Percentiles rank a stretch among this genome's conserved stretches.
Evolutionary conservation across 164 flowering plant genomes (phyloP).

Genomic region (Stephania yunnanensis): DNA sequence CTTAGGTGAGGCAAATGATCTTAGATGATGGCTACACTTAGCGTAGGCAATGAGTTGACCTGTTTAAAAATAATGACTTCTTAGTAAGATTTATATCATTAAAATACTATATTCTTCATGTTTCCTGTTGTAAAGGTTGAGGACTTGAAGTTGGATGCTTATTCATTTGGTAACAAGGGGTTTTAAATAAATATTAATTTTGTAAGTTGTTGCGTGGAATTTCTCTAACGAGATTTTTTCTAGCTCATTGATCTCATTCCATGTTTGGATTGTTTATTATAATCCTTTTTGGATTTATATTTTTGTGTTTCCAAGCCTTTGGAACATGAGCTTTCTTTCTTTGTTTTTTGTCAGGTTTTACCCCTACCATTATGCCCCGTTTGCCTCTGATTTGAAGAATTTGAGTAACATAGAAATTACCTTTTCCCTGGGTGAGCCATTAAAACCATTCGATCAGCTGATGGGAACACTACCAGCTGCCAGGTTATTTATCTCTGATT

Average conservation of each 20-base stretch:
- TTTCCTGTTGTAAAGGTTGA: neutral
- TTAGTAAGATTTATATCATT: neutral
- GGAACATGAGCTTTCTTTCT: constrained; percentile 4
- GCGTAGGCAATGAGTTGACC: too few species aligned
- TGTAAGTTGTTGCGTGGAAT: neutral
- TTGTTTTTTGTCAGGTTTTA: constrained; percentile 62
- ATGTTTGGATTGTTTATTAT: neutral
- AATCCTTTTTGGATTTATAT: neutral
- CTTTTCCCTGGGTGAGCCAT: constrained; percentile 85
- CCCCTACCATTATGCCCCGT: constrained; percentile 98
- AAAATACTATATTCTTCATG: neutral
- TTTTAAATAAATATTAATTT: neutral
- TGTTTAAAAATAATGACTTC: too few species aligned
- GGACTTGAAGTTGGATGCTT: neutral
- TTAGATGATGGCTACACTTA: too few species aligned
- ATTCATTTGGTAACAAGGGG: neutral
- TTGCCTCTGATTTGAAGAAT: constrained; percentile 95
- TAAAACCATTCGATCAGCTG: constrained; percentile 96
- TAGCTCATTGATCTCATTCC: neutral
- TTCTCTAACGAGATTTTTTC: neutral
- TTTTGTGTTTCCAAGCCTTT: neutral
- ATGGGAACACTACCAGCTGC: constrained; percentile 96
- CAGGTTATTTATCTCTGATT: constrained; percentile 43
- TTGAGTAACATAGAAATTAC: constrained; percentile 74
- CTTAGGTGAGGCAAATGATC: too few species aligned